phyloP scores from a whole-genome alignment of 2,329 filamentous ascomycete species.

The Escovopsis weberi region DNA sequence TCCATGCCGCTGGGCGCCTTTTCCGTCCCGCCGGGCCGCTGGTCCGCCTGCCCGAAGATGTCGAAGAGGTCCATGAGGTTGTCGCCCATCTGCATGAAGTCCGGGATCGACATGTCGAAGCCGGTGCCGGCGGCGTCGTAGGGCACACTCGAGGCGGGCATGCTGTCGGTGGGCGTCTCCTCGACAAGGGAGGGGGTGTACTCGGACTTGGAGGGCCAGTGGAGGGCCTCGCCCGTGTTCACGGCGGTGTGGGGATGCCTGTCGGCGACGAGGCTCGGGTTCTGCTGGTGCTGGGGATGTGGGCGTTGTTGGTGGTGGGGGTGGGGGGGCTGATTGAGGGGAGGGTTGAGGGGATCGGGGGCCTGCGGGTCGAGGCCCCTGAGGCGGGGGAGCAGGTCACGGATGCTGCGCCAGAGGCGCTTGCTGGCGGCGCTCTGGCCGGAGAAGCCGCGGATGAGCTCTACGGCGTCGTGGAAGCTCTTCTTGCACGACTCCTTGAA shows the following conservation, averaged over 20 bases:
- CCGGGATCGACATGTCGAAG: conserved; percentile 11
- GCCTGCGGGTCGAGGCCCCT: conserved; percentile 12
- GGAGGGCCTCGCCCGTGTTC: not conserved
- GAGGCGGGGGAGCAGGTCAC: conserved; percentile 18
- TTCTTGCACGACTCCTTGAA: conserved; percentile 24
- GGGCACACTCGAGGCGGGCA: not conserved
- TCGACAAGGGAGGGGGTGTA: not conserved
- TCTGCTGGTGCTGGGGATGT: not conserved
- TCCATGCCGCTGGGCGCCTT: not conserved
- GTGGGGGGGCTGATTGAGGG: not conserved
- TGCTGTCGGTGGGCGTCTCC: not conserved
- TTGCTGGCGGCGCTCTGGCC: conserved; percentile 17
- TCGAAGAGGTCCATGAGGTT: conserved; percentile 23
- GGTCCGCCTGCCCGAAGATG: conserved; percentile 17
- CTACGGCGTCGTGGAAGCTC: conserved; percentile 18
- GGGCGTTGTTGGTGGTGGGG: too few species aligned
- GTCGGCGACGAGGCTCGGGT: not conserved
- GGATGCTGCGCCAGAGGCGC: conserved; percentile 22
- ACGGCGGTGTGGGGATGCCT: not conserved
- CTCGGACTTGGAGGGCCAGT: conserved; percentile 5
- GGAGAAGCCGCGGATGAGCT: conserved; percentile 19
- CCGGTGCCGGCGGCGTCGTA: not conserved
- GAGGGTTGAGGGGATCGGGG: not conserved
- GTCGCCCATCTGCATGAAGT: conserved; percentile 21
- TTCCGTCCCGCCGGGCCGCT: conserved; percentile 5